These are phyloP conservation scores for Sporobolomyces pararoseus DNA, from an alignment of 768 basidiomycete species.

Conservation along the genomic window DNA sequence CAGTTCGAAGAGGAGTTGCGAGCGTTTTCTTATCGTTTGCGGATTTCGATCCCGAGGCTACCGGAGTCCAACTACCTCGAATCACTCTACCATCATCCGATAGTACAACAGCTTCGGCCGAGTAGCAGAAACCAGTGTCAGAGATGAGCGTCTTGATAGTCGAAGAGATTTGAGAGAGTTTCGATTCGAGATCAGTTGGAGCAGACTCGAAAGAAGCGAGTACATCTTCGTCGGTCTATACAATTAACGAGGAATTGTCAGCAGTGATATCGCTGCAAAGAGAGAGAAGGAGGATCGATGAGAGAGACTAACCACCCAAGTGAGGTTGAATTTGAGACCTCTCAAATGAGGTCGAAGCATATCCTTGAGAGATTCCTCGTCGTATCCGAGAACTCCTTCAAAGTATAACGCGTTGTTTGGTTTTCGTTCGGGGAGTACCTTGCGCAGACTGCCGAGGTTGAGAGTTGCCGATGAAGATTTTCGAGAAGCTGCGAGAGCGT, in stretches of 20 bases:
- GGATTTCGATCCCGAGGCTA: neutral
- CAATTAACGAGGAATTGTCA: no score
- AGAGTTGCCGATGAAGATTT: constrained; percentile 25
- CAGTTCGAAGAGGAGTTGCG: constrained; percentile 3
- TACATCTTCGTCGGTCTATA: constrained; percentile 45
- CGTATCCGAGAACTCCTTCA: constrained; percentile 43
- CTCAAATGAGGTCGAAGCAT: constrained; percentile 35
- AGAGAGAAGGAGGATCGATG: no score
- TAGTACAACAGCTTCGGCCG: constrained; percentile 26
- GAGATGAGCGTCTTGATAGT: constrained; percentile 15
- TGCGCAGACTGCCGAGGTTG: constrained; percentile 33
- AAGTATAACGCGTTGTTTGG: constrained; percentile 43
- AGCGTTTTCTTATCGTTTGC: neutral
- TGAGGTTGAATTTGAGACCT: constrained; percentile 30
- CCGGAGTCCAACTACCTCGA: constrained; percentile 36
- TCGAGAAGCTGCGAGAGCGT: constrained; percentile 28
- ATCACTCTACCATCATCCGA: constrained; percentile 35
- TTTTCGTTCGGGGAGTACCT: constrained; percentile 24
- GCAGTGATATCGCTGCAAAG: no score
- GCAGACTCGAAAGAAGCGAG: constrained; percentile 27
- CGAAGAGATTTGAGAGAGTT: constrained; percentile 14
- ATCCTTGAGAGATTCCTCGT: constrained; percentile 35
- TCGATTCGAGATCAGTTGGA: constrained; percentile 24
- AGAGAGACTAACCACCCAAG: constrained; percentile 44
- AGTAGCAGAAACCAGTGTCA: constrained; percentile 38